Evolutionary conservation across 306 rosid genomes (phyloP).

Genomic region (Sophora flavescens): DNA sequence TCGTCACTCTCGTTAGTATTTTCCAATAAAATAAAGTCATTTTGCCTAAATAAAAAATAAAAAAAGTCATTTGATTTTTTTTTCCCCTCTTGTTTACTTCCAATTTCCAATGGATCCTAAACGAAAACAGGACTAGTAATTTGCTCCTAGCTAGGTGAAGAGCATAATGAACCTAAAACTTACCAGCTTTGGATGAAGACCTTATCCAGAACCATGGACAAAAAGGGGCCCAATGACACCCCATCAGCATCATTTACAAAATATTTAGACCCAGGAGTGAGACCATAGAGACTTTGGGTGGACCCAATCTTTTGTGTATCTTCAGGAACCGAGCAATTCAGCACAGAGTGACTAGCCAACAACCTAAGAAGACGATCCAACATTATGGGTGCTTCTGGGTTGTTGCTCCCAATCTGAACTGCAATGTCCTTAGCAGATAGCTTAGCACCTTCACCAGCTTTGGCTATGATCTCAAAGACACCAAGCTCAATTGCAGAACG

Average conservation of each 20-base stretch:
- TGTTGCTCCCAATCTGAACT: conserved; percentile 45
- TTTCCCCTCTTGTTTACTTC: no score
- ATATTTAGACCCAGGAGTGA: conserved; percentile 38
- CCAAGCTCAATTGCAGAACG: conserved; percentile 55
- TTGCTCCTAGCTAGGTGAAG: no score
- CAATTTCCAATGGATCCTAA: no score
- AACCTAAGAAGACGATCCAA: conserved; percentile 65
- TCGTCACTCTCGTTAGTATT: no score
- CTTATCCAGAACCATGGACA: conserved; percentile 48
- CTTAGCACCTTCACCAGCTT: conserved; percentile 47
- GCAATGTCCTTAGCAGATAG: conserved; percentile 59
- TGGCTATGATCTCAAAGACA: conserved; percentile 57
- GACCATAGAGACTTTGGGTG: conserved; percentile 47
- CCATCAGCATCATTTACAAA: conserved; percentile 56
- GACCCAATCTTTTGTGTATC: background rate
- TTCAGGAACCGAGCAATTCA: conserved; percentile 39
- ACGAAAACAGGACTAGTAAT: no score
- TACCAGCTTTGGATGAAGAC: conserved; percentile 60
- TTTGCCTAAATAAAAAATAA: no score
- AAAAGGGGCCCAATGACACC: conserved; percentile 42
- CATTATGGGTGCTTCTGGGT: conserved; percentile 60
- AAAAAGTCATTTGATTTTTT: no score
- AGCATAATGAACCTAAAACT: background rate
- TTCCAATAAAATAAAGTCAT: no score
- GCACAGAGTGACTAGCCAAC: conserved; percentile 56